Base-by-base conservation (phyloP, 2,329 filamentous ascomycete genomes). In the Colletotrichum liaoningense region DNA sequence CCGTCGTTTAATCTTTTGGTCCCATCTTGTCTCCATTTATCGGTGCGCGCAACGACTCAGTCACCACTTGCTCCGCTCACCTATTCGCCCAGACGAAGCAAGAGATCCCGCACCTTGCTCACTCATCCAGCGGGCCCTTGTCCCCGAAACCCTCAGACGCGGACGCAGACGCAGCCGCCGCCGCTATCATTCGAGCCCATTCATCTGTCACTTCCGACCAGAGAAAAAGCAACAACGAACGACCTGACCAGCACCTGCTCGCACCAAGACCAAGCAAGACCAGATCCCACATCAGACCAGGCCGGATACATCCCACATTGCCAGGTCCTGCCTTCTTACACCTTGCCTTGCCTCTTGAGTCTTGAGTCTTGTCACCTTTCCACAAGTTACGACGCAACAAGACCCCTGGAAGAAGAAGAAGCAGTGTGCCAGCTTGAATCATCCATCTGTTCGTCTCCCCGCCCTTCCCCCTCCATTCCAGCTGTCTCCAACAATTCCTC, bases 31-130 rank as follows among this genome's bases (percentile, higher is more conserved):
- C 71, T 49, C 71, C 71, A 73, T 49, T 73, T 71, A 71, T 71
- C 62, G 46, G 67, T 65, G 60, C 57, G 67, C 35, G 62, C 49
- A 73, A 71, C 71, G 71, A 71, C 71, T 73, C 71, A 73, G 67
- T 73, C 71, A 42, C 56, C 54, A 67, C 38, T 35, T 69, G 26
- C 70, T 63, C 42, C 30, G 66, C 70, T 59, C 64, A 69, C 66
- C 11, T 33, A 49, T 69, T 33, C 30, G 52, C 63, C 71, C 62
- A 72, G 49, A 62, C 62, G 56, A 56, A 62, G 62, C 24, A 58
- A 54, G 24, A 55, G 22, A 67, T 67, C 56, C 62, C 38, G 38
- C 28, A 58, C 55, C 33, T 49, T 49, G 42, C 42, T 49, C 42
- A 49, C 30, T 64, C 24, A 19, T 24, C 46, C 65, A 38, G 58